Evolutionary conservation across 129 eudicot genomes (phyloP).

Genomic region (Helianthus tuberosus): DNA sequence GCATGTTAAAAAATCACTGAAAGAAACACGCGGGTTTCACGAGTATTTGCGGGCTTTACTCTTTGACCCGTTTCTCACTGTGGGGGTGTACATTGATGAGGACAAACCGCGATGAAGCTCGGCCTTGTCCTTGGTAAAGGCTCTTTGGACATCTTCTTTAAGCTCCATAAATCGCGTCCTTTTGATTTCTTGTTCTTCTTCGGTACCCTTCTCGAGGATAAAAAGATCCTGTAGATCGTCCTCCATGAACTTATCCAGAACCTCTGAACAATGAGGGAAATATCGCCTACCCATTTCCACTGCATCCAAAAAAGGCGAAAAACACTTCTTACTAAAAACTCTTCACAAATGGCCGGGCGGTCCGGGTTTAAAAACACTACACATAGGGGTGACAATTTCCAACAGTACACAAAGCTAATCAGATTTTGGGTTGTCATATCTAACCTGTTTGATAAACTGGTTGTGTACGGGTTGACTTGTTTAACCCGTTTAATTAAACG

Average conservation of each 20-base stretch:
- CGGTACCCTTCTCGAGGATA: conserved; percentile 50
- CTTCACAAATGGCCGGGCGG: neutral
- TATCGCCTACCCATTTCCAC: conserved; percentile 82
- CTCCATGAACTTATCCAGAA: conserved; percentile 71
- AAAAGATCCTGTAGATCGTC: conserved; percentile 55
- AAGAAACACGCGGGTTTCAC: neutral
- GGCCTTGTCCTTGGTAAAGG: conserved; percentile 72
- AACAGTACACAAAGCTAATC: too few relatives aligned
- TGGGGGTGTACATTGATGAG: conserved; percentile 47
- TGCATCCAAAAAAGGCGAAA: conserved; percentile 27
- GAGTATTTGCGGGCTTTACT: conserved; percentile 35
- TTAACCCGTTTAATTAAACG: too few relatives aligned
- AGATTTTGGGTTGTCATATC: too few relatives aligned
- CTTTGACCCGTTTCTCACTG: conserved; percentile 33
- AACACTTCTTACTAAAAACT: neutral
- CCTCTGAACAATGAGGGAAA: conserved; percentile 80
- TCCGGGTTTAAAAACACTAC: too few relatives aligned
- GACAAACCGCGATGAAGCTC: conserved; percentile 46
- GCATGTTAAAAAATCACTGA: neutral
- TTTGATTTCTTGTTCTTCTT: conserved; percentile 60
- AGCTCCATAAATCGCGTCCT: conserved; percentile 62
- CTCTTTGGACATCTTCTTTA: conserved; percentile 68
- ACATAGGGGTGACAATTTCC: too few relatives aligned
- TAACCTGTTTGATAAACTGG: too few relatives aligned
- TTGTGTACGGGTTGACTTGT: too few relatives aligned